Conservation (phyloP, 2,329 filamentous ascomycete genomes). For the Paecilomyces dactylethromorphus region DNA sequence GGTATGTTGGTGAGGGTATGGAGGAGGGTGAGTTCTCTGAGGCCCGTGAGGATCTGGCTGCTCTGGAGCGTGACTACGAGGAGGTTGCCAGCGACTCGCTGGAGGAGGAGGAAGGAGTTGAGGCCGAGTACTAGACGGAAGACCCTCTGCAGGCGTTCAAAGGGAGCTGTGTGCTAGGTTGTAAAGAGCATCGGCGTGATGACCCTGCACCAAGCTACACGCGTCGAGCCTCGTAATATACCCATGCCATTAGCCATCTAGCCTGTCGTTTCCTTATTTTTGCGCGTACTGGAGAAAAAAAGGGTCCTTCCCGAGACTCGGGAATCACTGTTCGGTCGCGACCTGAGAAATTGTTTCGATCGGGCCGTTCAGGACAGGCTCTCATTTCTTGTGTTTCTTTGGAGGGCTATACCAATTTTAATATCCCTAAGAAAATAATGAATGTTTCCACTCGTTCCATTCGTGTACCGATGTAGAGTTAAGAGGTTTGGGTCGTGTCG, state of each 20-base stretch:
- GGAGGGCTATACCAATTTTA: not conserved
- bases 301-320: not conserved
- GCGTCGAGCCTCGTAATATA: not conserved
- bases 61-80: constrained; percentile 96
- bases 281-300: not conserved
- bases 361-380: not conserved
- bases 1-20: constrained; percentile 99
- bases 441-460: not conserved
- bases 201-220: not conserved
- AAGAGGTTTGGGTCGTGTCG: no score
- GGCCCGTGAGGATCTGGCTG: constrained; percentile 96
- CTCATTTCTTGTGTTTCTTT: not conserved
- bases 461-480: not conserved
- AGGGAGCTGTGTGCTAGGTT: not conserved
- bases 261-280: not conserved
- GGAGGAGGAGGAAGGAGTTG: constrained; percentile 72
- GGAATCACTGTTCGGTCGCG: not conserved
- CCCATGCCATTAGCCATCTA: not conserved
- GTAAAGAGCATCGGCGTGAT: not conserved
- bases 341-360: not conserved
- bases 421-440: constrained; percentile 1
- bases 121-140: constrained; percentile 77
- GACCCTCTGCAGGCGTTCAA: not conserved
- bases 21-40: constrained; percentile 99
- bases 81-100: constrained; percentile 94